phyloP scores from a whole-genome alignment of 257 asterid genomes.

The Rauvolfia tetraphylla region DNA sequence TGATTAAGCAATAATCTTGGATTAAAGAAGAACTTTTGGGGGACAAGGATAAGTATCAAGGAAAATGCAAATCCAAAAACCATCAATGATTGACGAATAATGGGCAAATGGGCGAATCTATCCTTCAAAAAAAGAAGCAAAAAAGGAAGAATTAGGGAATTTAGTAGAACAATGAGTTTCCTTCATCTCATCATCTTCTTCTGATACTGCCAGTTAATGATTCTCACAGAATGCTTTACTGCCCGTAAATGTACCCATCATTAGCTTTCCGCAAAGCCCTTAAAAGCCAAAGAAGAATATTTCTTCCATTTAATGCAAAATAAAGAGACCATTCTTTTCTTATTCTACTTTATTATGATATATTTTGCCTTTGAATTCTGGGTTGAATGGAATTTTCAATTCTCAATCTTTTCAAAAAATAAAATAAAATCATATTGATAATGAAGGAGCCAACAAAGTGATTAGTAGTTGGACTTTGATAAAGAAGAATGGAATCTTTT shows the following conservation, averaged over 20 bases:
- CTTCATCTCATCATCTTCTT: background rate
- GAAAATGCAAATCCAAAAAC: slow-evolving; percentile 14
- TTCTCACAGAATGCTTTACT: slow-evolving; percentile 22
- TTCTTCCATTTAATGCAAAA: slow-evolving; percentile 26
- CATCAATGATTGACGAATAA: slow-evolving; percentile 24
- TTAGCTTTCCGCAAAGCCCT: slow-evolving; percentile 34
- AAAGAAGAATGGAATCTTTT: slow-evolving; percentile 29
- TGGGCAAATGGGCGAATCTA: slow-evolving; percentile 18
- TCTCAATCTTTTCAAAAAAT: background rate
- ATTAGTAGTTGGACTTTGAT: slow-evolving; percentile 24
- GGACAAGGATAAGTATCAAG: slow-evolving; percentile 15
- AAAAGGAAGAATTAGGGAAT: slow-evolving; percentile 17
- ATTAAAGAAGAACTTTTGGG: slow-evolving; percentile 10
- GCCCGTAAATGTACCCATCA: slow-evolving; percentile 40
- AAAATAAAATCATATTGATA: slow-evolving; percentile 19
- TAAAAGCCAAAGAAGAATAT: slow-evolving; percentile 21
- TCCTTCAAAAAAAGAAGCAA: background rate
- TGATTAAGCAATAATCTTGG: background rate
- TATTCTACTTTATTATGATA: background rate
- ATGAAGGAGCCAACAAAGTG: slow-evolving; percentile 18
- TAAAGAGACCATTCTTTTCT: slow-evolving; percentile 21
- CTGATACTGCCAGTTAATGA: slow-evolving; percentile 25
- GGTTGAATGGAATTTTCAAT: slow-evolving; percentile 23
- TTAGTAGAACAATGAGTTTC: slow-evolving; percentile 23
- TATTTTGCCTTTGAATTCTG: slow-evolving; percentile 23